Conservation (phyloP, 2,329 filamentous ascomycete genomes). For the Septoria petroselini region DNA sequence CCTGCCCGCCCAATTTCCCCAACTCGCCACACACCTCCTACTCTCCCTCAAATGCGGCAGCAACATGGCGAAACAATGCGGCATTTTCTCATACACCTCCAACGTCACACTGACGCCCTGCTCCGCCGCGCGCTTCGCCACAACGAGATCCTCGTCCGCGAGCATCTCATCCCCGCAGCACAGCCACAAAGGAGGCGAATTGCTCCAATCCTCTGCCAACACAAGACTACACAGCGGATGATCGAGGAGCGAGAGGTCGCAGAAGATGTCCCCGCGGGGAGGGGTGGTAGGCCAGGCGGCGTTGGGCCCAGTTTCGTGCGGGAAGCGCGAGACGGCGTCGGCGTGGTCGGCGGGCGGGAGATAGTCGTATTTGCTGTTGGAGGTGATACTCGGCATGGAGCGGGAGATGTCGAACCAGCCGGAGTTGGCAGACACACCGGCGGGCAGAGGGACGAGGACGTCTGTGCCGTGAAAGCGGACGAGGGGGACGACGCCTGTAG, state of each 20-base stretch:
- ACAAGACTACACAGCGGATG: conserved; percentile 70
- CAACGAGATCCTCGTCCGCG: conserved; percentile 61
- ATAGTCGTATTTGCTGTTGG: conserved; percentile 61
- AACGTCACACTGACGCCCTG: conserved; percentile 63
- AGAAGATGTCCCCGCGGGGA: conserved; percentile 49
- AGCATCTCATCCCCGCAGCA: conserved; percentile 70
- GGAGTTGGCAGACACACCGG: conserved; percentile 59
- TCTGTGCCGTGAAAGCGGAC: conserved; percentile 60
- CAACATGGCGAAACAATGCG: conserved; percentile 61
- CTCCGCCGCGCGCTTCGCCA: conserved; percentile 55
- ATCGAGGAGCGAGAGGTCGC: conserved; percentile 43
- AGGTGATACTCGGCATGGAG: conserved; percentile 55
- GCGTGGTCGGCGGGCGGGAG: conserved; percentile 49
- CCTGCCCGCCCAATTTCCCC: conserved; percentile 34
- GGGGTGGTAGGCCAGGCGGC: conserved; percentile 45
- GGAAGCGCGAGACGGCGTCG: conserved; percentile 38
- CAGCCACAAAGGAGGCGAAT: conserved; percentile 64
- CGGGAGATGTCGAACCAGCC: conserved; percentile 72
- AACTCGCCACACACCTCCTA: conserved; percentile 39
- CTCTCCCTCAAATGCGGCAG: conserved; percentile 37
- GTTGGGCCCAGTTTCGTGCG: conserved; percentile 43
- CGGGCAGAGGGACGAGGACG: conserved; percentile 63
- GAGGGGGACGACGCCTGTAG: conserved; percentile 40
- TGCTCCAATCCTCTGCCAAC: conserved; percentile 57
- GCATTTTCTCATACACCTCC: conserved; percentile 77